A percentile compares a stretch with the other conserved stretches of the same genome.
These are phyloP conservation scores for Glarea lozoyensis DNA, from an alignment of 495 filamentous ascomycete species.

Conservation along the genomic window DNA sequence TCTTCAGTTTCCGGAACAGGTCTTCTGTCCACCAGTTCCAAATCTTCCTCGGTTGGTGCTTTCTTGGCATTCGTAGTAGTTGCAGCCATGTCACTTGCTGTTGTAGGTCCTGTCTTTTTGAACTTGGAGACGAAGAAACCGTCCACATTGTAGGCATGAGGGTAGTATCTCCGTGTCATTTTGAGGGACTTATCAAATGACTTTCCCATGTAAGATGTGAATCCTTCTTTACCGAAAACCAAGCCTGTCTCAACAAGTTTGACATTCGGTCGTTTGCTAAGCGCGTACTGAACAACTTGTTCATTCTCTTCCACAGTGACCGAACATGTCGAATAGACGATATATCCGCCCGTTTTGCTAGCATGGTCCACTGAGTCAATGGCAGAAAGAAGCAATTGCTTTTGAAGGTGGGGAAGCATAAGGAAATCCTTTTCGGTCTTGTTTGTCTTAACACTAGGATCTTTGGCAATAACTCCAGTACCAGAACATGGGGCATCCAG, in stretches of 20 bases:
- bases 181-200: slow-evolving; percentile 79
- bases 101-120: slow-evolving; percentile 78
- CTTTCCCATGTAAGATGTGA: slow-evolving; percentile 81
- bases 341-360: slow-evolving; percentile 80
- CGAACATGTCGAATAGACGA: slow-evolving; percentile 90
- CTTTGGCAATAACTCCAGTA: slow-evolving; percentile 90
- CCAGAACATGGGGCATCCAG: slow-evolving; percentile 78
- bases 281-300: slow-evolving; percentile 83
- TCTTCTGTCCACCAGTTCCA: slow-evolving; percentile 43
- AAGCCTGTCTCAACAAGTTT: slow-evolving; percentile 88
- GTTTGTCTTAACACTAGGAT: slow-evolving; percentile 91
- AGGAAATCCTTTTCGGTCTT: slow-evolving; percentile 93
- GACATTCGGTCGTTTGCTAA: slow-evolving; percentile 85
- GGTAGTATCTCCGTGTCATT: slow-evolving; percentile 82
- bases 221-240: slow-evolving; percentile 86
- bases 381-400: slow-evolving; percentile 83
- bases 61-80: slow-evolving; percentile 13
- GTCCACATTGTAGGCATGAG: slow-evolving; percentile 92
- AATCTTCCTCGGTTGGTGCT: slow-evolving; percentile 28
- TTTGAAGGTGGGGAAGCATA: slow-evolving; percentile 83
- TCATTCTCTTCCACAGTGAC: slow-evolving; percentile 94
- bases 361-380: slow-evolving; percentile 89
- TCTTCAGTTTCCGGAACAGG: slow-evolving; percentile 38
- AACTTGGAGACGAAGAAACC: slow-evolving; percentile 98
- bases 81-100: slow-evolving; percentile 25